phyloP scores from a whole-genome alignment of 2,329 filamentous ascomycete species.

The Phyllosticta citriasiana region DNA sequence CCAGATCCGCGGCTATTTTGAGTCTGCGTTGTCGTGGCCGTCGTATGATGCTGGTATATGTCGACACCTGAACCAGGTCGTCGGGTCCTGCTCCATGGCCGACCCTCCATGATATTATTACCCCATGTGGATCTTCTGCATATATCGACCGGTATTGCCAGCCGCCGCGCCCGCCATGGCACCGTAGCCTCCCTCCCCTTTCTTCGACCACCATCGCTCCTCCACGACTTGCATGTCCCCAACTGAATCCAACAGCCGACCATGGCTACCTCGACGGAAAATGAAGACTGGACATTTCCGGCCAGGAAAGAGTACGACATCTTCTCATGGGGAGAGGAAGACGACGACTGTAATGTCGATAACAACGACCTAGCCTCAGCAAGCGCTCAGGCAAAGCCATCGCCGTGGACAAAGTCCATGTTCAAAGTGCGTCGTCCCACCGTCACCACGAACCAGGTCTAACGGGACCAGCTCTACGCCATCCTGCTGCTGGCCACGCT shows the following conservation, averaged over 20 bases:
- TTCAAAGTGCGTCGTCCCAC: slow-evolving; percentile 25
- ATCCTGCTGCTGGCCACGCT: slow-evolving; percentile 34
- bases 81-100: not conserved
- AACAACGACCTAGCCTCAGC: slow-evolving; percentile 36
- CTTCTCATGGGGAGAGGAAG: not conserved
- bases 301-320: not conserved
- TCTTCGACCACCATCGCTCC: not conserved
- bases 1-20: not conserved
- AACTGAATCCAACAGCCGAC: not conserved
- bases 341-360: not conserved
- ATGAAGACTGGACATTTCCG: not conserved
- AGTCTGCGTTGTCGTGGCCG: not conserved
- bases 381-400: slow-evolving; percentile 34
- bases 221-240: not conserved
- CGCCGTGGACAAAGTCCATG: slow-evolving; percentile 34
- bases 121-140: not conserved
- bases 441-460: not conserved
- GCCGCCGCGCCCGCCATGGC: not conserved
- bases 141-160: not conserved
- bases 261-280: not conserved
- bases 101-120: not conserved
- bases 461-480: slow-evolving; percentile 27
- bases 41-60: not conserved
- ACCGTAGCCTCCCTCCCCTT: not conserved
- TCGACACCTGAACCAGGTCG: not conserved